These are phyloP conservation scores for Coemansia sp. DNA, from an alignment of 192 early-diverging fungal genomes.

Conservation along the genomic window DNA sequence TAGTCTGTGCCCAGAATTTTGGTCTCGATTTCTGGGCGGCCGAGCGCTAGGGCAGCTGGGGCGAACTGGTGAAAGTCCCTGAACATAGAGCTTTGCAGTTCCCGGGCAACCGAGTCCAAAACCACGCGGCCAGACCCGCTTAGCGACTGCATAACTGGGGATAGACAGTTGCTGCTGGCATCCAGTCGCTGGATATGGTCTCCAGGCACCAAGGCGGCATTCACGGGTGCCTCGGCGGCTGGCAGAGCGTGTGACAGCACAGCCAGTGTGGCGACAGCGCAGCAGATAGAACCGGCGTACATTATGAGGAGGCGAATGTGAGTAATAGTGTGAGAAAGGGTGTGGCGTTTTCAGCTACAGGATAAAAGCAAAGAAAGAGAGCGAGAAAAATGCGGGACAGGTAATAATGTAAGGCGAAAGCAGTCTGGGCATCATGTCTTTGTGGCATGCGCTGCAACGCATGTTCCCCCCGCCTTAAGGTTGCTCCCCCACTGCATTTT, in stretches of 20 bases:
- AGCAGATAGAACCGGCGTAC: conserved; percentile 4
- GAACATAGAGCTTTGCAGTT: conserved; percentile 37
- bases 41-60: conserved; percentile 38
- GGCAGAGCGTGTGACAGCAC: conserved; percentile 12
- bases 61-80: conserved; percentile 53
- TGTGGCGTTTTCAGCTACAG: background rate
- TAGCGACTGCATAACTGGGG: conserved; percentile 17
- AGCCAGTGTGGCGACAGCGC: conserved; percentile 15
- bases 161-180: conserved; percentile 30
- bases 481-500: background rate
- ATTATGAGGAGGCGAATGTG: background rate
- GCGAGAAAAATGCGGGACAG: background rate
- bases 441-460: background rate
- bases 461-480: background rate
- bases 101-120: conserved; percentile 30
- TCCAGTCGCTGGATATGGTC: conserved; percentile 26
- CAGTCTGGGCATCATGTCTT: background rate
- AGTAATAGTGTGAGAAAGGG: background rate
- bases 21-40: conserved; percentile 22
- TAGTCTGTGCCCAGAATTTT: conserved; percentile 37
- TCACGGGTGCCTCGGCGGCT: conserved; percentile 5
- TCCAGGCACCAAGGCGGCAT: conserved; percentile 4
- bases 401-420: background rate
- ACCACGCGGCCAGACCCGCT: conserved; percentile 18
- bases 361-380: background rate